Conservation (phyloP, 495 filamentous ascomycete genomes). For the Xylaria curta region DNA sequence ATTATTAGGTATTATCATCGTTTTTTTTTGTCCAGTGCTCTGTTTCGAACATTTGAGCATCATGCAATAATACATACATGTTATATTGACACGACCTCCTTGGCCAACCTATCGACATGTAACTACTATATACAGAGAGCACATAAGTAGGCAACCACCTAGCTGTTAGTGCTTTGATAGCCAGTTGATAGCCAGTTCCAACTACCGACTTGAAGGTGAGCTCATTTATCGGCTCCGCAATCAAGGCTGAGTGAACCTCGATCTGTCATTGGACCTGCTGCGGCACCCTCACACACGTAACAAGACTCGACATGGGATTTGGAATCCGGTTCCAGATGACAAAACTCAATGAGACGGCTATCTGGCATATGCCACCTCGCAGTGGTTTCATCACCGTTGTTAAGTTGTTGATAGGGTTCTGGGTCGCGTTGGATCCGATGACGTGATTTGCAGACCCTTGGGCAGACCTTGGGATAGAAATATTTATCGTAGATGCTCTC, state of each 20-base stretch:
- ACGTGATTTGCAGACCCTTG: neutral
- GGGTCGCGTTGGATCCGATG: neutral
- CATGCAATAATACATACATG: neutral
- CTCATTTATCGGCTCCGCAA: constrained; percentile 32
- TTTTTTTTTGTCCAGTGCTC: neutral
- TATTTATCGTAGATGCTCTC: neutral
- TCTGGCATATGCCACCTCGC: neutral
- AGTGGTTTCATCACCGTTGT: constrained; percentile 10
- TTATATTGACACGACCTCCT: neutral
- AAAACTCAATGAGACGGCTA: neutral
- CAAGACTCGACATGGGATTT: constrained; percentile 15
- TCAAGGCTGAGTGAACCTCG: constrained; percentile 37
- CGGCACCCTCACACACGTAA: constrained; percentile 18
- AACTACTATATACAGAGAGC: neutral
- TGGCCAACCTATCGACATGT: neutral
- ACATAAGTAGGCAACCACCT: no score
- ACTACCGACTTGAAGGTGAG: neutral
- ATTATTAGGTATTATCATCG: neutral
- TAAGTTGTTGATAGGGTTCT: neutral
- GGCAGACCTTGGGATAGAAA: neutral
- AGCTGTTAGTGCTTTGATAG: no score
- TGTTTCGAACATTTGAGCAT: constrained; percentile 6
- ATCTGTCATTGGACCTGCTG: constrained; percentile 17
- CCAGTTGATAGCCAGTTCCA: no score
- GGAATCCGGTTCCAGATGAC: neutral